Evolutionary conservation across 83 land plant species (phyloP), one percentile per base, ranked within the genome.

Genomic region (Diphasiastrum complanatum): DNA sequence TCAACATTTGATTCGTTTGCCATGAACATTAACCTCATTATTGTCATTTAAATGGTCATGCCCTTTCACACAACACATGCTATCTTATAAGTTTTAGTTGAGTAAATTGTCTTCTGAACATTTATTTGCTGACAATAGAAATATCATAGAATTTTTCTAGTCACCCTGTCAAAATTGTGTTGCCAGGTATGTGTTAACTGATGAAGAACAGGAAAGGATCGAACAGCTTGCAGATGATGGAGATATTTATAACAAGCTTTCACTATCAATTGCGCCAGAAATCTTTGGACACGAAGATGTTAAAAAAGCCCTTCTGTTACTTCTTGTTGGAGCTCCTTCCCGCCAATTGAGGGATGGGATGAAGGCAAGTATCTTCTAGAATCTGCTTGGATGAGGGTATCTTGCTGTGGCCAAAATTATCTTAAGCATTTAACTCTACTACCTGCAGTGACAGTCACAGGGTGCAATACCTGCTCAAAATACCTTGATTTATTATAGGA

Each of bases 321-420:
- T 96, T 2, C 88, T 93, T 88, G 88, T 93, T 77, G 98, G 98
- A 49, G 98, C 91, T 58, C 99, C 99, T 64, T 84, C 88, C 37
- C 67, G 98, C 33, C 98, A 93, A 51, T 96, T 88, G 61, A 93
- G 89, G 52, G 85, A 88, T 75, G 99, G 99, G 88, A 85, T 0
- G 70, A 87, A 73, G 98, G 98, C 27, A 93, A 93, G 61, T 96
- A 93, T 65, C 75, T 96, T 5, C 62, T 93, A 35, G 77, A 5
- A 14, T 49, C 10, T 49, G 20, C 19, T 20, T 20, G n/a, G 20
- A 20, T 49, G 11, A 20, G 52, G 10, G 52, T 6, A 20, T 49
- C 19, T 49, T 12, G 52, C 19, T 49, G 22, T 8, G 18, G 8
- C 19, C 27, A 24, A 58, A 35, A n/a, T n/a, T n/a, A n/a, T n/a